These are phyloP conservation scores for Clarireedia homoeocarpa DNA, from an alignment of 2,329 filamentous ascomycete genomes.

Conservation along the genomic window DNA sequence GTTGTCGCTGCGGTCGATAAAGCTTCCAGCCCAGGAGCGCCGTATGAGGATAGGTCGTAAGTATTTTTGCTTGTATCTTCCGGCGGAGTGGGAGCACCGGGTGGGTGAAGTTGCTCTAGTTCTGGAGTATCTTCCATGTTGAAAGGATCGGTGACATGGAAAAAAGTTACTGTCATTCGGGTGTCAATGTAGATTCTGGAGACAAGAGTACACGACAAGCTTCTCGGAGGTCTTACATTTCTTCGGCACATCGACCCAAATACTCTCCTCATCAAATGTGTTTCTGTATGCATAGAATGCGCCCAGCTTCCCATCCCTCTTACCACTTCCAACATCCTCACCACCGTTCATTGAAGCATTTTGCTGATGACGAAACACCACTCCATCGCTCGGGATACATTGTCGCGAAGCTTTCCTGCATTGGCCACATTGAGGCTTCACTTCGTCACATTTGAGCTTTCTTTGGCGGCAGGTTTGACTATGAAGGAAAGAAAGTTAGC, in stretches of 20 bases:
- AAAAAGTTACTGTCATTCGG: conserved; percentile 43
- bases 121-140: conserved; percentile 39
- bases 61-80: conserved; percentile 18
- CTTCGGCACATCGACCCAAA: conserved; percentile 56
- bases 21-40: conserved; percentile 45
- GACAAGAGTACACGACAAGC: too few relatives aligned
- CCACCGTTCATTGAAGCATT: conserved; percentile 59
- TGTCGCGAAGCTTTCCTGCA: conserved; percentile 50
- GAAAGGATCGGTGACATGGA: conserved; percentile 55
- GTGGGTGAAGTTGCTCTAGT: conserved; percentile 25
- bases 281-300: conserved; percentile 61
- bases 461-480: conserved; percentile 50
- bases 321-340: conserved; percentile 29
- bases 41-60: conserved; percentile 19
- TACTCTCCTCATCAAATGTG: conserved; percentile 50
- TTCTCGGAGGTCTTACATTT: conserved; percentile 34
- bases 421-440: conserved; percentile 51
- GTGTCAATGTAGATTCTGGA: too few relatives aligned
- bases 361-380: conserved; percentile 61
- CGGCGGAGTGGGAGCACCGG: conserved; percentile 11
- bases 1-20: conserved; percentile 43
- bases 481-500: conserved; percentile 9
- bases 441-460: conserved; percentile 59
- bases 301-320: conserved; percentile 37
- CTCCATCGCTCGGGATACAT: conserved; percentile 52